These are phyloP conservation scores for Erysiphe neolycopersici DNA, from an alignment of 2,329 filamentous ascomycete species.

Conservation along the genomic window DNA sequence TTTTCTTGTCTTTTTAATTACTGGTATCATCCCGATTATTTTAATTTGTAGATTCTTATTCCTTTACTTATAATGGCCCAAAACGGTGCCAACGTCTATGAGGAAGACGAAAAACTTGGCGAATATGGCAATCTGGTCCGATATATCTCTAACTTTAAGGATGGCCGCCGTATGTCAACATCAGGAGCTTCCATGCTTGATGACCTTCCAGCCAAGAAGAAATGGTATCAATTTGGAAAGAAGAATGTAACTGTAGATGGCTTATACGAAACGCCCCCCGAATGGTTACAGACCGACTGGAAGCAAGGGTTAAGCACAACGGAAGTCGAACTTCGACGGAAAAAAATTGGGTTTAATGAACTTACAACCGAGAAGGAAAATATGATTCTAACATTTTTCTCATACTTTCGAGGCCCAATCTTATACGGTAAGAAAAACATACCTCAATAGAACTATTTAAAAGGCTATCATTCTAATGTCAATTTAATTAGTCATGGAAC, in stretches of 20 bases:
- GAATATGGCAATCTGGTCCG: conserved; percentile 39
- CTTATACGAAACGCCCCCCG: conserved; percentile 23
- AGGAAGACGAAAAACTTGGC: conserved; percentile 17
- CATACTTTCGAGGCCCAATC: conserved; percentile 52
- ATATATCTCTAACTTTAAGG: conserved; percentile 40
- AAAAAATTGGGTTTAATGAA: conserved; percentile 44
- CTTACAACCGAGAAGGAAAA: conserved; percentile 50
- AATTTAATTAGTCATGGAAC: conserved; percentile 37
- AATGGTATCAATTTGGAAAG: conserved; percentile 31
- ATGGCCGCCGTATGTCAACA: conserved; percentile 24
- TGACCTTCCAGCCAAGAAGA: conserved; percentile 17
- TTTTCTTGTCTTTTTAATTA: not conserved
- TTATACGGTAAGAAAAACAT: conserved; percentile 36
- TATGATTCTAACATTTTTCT: conserved; percentile 46
- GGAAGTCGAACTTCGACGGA: conserved; percentile 37
- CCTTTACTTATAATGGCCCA: not conserved
- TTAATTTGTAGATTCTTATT: not conserved
- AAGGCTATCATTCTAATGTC: not conserved
- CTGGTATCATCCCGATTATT: not conserved
- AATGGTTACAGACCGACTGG: conserved; percentile 44
- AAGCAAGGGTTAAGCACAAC: conserved; percentile 28
- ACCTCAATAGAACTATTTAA: not conserved
- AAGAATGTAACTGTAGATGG: conserved; percentile 13
- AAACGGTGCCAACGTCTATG: conserved; percentile 1
- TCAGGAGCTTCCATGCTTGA: conserved; percentile 14